These are phyloP conservation scores for Talaromyces adpressus DNA, from an alignment of 495 filamentous ascomycete genomes.

Conservation along the genomic window DNA sequence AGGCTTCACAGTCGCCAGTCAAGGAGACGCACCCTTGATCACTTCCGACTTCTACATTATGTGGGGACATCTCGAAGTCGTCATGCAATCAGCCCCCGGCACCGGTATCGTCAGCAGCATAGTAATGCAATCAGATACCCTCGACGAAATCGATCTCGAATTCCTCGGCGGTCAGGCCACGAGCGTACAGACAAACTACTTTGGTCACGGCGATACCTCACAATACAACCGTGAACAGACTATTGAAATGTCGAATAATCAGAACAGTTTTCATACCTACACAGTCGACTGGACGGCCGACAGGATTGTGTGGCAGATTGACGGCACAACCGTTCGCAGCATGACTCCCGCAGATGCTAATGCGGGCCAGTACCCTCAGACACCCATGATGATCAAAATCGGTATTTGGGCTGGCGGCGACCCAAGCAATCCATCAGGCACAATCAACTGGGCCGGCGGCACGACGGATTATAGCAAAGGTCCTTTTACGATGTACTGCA, in stretches of 20 bases:
- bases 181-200: constrained; percentile 73
- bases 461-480: constrained; percentile 69
- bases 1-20: constrained; percentile 73
- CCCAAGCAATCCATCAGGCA: constrained; percentile 50
- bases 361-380: constrained; percentile 69
- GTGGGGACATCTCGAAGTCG: constrained; percentile 56
- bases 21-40: constrained; percentile 79
- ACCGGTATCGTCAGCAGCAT: constrained; percentile 66
- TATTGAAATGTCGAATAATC: constrained; percentile 43
- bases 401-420: constrained; percentile 88
- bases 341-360: constrained; percentile 58
- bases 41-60: constrained; percentile 69
- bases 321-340: constrained; percentile 59
- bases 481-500: constrained; percentile 80
- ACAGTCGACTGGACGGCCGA: constrained; percentile 75
- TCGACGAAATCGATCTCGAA: constrained; percentile 91
- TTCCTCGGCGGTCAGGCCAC: constrained; percentile 62
- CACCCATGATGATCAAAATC: constrained; percentile 75
- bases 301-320: constrained; percentile 65
- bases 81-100: constrained; percentile 54
- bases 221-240: constrained; percentile 56
- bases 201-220: constrained; percentile 71
- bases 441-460: constrained; percentile 82
- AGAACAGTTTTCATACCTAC: constrained; percentile 68
- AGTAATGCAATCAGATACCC: constrained; percentile 73